Conservation (phyloP, 768 basidiomycete genomes). For the Roridomyces roridus region DNA sequence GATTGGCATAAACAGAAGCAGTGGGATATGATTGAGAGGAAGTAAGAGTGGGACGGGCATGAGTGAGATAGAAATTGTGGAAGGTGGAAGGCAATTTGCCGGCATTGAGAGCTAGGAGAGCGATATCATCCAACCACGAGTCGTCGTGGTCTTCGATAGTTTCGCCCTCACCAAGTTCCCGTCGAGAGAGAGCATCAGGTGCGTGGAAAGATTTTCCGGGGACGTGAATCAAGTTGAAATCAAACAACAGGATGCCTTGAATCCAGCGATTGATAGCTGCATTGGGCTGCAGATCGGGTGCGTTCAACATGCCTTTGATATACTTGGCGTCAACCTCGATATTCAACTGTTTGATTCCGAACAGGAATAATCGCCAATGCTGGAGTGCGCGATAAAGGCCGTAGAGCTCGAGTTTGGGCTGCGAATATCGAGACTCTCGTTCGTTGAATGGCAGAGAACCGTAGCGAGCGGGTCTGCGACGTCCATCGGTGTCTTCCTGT, state of each 20-base stretch:
- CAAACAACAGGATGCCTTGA: slow-evolving; percentile 35
- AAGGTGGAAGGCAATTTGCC: too few relatives aligned
- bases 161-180: slow-evolving; percentile 23
- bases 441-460: slow-evolving; percentile 41
- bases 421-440: slow-evolving; percentile 38
- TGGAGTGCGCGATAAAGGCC: slow-evolving; percentile 33
- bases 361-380: slow-evolving; percentile 31
- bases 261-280: slow-evolving; percentile 41
- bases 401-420: slow-evolving; percentile 41
- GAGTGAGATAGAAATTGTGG: too few relatives aligned
- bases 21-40: background rate
- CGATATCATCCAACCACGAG: slow-evolving; percentile 28
- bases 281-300: slow-evolving; percentile 37
- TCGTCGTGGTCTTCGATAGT: slow-evolving; percentile 32
- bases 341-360: slow-evolving; percentile 30
- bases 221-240: slow-evolving; percentile 40
- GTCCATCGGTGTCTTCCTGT: slow-evolving; percentile 23
- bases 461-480: slow-evolving; percentile 36
- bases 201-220: slow-evolving; percentile 38
- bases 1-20: slow-evolving; percentile 1
- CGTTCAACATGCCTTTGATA: slow-evolving; percentile 41
- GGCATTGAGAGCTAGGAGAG: background rate
- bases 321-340: slow-evolving; percentile 41
- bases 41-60: background rate
- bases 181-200: slow-evolving; percentile 45